Base-by-base conservation (phyloP, 768 basidiomycete genomes). In the Sutorius australiensis region DNA sequence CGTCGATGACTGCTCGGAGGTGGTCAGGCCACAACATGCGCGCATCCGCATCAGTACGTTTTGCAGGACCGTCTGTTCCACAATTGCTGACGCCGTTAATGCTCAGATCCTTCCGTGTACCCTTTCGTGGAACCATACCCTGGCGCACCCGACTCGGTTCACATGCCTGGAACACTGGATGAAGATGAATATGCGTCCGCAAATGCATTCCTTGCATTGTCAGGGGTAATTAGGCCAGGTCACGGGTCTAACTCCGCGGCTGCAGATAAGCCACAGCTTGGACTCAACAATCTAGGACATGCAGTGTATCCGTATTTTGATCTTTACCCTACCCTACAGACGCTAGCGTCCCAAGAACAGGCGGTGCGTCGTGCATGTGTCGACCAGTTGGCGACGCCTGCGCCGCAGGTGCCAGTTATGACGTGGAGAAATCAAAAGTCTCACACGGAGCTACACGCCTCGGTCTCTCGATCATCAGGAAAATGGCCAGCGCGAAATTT, bases 21-120 rank as follows among this genome's bases (percentile, higher is more conserved):
- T 28, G 34, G 8, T 34, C 28, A 37, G 42, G 37, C 28, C 63
- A 17, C 45, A 38, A 9, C 68, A 68, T 51, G 68, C 66, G 12
- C 53, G 46, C 47, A 53, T 67, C 40, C 42, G 54, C 27, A 56
- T 65, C 34, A 63, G 69, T 70, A 51, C n/a, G 68, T 64, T 11
- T 24, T 9, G 2, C 40, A 10, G 8, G 17, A 36, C 21, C 30
- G 34, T 39, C 16, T 4, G n/a, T 51, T 14, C 5, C 11, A 19
- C 16, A 11, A 3, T 19, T 46, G 6, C 50, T 61, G 31, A 62
- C 37, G 2, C 32, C 5, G 9, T 27, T 2, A 6, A 44, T 28
- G 12, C 17, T 24, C 19, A 64, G 61, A 62, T 47, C 30, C 56
- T 43, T 17, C 46, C 12, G 53, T 62, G 46, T 58, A 59, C 36